Percentiles rank a stretch among this genome's conserved stretches.
These are phyloP conservation scores for Neurospora sp. DNA, from an alignment of 495 filamentous ascomycete species.

Conservation along the genomic window DNA sequence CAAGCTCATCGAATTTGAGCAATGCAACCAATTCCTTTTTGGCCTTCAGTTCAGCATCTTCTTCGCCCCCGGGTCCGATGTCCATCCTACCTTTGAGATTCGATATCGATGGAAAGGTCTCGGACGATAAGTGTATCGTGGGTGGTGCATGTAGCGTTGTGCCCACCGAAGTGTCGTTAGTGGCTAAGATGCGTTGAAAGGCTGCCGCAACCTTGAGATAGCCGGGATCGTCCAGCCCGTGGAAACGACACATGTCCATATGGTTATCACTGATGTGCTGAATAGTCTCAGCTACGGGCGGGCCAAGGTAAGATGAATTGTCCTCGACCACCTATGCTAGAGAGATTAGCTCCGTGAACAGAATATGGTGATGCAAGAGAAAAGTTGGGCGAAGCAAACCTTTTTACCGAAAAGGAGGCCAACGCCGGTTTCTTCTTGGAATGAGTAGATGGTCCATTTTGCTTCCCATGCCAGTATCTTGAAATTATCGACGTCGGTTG, in stretches of 20 bases:
- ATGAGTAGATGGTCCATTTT: background rate
- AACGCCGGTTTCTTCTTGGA: background rate
- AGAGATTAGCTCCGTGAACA: background rate
- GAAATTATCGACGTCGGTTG: background rate
- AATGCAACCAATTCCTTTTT: no score
- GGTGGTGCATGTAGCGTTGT: no score
- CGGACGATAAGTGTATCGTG: no score
- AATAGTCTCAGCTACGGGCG: background rate
- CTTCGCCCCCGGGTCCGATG: no score
- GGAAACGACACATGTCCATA: conserved; percentile 5
- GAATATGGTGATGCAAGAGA: background rate
- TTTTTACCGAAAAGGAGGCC: background rate
- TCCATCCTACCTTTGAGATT: no score
- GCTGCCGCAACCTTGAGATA: conserved; percentile 1
- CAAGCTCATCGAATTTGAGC: background rate
- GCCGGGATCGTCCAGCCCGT: background rate
- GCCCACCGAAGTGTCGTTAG: background rate
- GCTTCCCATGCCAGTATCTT: background rate
- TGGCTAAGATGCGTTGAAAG: background rate
- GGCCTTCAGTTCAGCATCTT: no score
- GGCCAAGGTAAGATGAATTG: background rate
- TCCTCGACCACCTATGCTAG: background rate
- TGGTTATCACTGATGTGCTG: background rate
- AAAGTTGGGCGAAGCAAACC: background rate
- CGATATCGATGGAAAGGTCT: no score